Percentiles rank a stretch among this genome's conserved stretches.
phyloP scores from a whole-genome alignment of 306 rosid genomes.

The Ochetophila trinervis region DNA sequence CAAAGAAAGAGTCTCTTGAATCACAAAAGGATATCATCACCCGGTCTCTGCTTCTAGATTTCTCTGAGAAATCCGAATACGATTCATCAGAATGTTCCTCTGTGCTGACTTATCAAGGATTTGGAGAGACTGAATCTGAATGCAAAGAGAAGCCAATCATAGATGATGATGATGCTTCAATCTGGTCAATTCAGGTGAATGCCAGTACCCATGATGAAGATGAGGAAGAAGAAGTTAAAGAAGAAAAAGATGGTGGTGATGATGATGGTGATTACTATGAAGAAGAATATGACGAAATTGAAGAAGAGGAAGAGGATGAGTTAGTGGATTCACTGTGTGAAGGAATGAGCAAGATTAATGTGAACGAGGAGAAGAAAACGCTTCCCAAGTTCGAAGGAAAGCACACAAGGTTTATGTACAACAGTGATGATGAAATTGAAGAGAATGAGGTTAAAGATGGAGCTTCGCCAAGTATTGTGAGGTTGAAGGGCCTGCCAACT shows the following conservation, averaged over 20 bases:
- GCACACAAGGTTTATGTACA: slow-evolving; percentile 71
- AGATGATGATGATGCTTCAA: slow-evolving; percentile 73
- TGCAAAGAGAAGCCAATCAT: slow-evolving; percentile 25
- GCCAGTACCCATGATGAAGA: slow-evolving; percentile 63
- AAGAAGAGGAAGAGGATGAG: slow-evolving; percentile 21
- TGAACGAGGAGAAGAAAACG: slow-evolving; percentile 42
- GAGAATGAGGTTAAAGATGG: slow-evolving; percentile 39
- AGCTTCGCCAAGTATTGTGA: slow-evolving; percentile 36
- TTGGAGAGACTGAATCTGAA: slow-evolving; percentile 6
- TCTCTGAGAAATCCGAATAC: slow-evolving; percentile 68
- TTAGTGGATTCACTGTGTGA: slow-evolving; percentile 65
- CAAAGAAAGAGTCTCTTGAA: slow-evolving; percentile 42
- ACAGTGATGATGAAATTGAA: slow-evolving; percentile 76
- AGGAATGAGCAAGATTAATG: slow-evolving; percentile 55
- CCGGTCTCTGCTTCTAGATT: slow-evolving; percentile 68
- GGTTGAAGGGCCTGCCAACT: slow-evolving; percentile 75
- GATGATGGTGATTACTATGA: slow-evolving; percentile 10
- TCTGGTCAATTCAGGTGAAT: slow-evolving; percentile 90
- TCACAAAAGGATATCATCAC: slow-evolving; percentile 55
- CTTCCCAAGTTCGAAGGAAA: slow-evolving; percentile 59
- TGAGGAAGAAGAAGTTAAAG: slow-evolving; percentile 38
- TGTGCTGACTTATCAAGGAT: slow-evolving; percentile 39
- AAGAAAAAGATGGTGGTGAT: slow-evolving; percentile 27
- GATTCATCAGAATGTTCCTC: slow-evolving; percentile 51
- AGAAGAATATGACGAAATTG: slow-evolving; percentile 27